phyloP scores from a whole-genome alignment of 805 yeast genomes.

The Kockiozyma suomiensis region DNA sequence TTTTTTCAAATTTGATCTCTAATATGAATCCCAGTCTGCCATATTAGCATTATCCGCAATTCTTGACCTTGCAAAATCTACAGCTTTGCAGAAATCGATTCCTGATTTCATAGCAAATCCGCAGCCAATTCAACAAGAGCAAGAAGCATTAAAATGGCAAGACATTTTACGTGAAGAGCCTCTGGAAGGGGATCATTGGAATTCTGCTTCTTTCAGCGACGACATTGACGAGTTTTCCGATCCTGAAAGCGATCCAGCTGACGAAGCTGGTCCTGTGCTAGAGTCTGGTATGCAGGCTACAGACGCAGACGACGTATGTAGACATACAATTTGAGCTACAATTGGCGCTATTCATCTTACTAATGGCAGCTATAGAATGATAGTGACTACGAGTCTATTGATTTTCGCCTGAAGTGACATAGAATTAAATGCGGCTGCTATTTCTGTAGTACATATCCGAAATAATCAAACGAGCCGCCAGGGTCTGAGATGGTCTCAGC shows the following conservation, averaged over 20 bases:
- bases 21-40: background rate
- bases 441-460: slow-evolving; percentile 30
- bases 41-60: slow-evolving; percentile 32
- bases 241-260: background rate
- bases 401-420: slow-evolving; percentile 20
- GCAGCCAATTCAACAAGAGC: background rate
- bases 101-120: slow-evolving; percentile 13
- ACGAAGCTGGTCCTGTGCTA: too few species aligned
- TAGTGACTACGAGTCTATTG: slow-evolving; percentile 27
- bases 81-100: slow-evolving; percentile 15
- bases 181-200: slow-evolving; percentile 41
- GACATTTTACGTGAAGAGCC: slow-evolving; percentile 40
- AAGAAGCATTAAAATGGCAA: slow-evolving; percentile 32
- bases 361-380: background rate
- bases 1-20: too few species aligned
- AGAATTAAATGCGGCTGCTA: background rate
- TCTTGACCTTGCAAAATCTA: slow-evolving; percentile 27
- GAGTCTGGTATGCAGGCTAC: too few species aligned
- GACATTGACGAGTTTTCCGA: slow-evolving; percentile 10
- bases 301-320: too few species aligned
- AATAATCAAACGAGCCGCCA: slow-evolving; percentile 35
- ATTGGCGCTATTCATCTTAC: too few species aligned
- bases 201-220: slow-evolving; percentile 15
- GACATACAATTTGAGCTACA: too few species aligned
- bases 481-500: slow-evolving; percentile 26